A percentile compares a stretch with the other conserved stretches of the same genome.
Evolutionary conservation across 116 monocot species (phyloP).

Genomic region (Cymodocea nodosa): DNA sequence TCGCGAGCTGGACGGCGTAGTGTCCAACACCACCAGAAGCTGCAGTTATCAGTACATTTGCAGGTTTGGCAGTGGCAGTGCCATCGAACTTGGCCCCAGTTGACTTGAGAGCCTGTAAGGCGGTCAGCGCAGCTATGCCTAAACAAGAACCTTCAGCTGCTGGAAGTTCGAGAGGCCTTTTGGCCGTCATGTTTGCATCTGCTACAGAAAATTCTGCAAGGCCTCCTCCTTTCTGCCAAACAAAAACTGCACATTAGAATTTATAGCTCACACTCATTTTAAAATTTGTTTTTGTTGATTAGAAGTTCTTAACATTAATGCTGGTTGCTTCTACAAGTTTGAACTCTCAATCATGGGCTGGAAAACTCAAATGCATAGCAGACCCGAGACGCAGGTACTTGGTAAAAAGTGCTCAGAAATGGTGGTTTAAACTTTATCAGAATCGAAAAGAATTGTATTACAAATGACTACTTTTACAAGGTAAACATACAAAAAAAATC

Average conservation of each 20-base stretch:
- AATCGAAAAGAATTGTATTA: too few relatives aligned
- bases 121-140: constrained; percentile 45
- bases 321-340: too few relatives aligned
- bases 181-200: constrained; percentile 14
- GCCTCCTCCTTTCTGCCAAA: constrained; percentile 53
- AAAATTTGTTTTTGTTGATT: too few relatives aligned
- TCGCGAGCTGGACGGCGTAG: constrained; percentile 62
- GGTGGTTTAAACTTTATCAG: too few relatives aligned
- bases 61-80: constrained; percentile 1
- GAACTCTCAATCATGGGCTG: too few relatives aligned
- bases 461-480: too few relatives aligned
- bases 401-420: too few relatives aligned
- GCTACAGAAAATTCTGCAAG: constrained; percentile 62
- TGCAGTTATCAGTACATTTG: constrained; percentile 65
- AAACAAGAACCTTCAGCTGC: constrained; percentile 46
- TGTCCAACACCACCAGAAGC: constrained; percentile 79
- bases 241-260: not conserved
- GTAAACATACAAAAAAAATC: too few relatives aligned
- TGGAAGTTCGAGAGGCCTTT: constrained; percentile 39
- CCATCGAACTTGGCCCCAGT: constrained; percentile 15
- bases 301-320: too few relatives aligned
- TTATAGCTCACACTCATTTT: too few relatives aligned
- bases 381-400: too few relatives aligned
- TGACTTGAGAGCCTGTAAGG: constrained; percentile 37
- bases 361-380: too few relatives aligned